Evolutionary conservation across 2,329 filamentous ascomycete species (phyloP).

Genomic region (Cytospora schulzeri): DNA sequence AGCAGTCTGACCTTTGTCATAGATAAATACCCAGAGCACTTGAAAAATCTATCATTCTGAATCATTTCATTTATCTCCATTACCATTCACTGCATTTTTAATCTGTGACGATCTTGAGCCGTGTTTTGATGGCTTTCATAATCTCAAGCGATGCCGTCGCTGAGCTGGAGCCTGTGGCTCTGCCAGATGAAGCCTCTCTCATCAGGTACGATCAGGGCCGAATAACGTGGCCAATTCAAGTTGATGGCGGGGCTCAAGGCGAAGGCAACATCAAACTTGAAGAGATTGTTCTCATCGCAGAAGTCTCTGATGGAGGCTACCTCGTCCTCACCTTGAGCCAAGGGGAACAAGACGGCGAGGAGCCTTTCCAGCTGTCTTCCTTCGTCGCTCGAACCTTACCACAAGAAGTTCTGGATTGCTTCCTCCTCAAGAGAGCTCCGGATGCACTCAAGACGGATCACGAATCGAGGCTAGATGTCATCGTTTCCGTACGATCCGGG

Average conservation of each 20-base stretch:
- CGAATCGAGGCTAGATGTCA: slow-evolving; percentile 54
- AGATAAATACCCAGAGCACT: neutral
- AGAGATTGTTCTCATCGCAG: slow-evolving; percentile 37
- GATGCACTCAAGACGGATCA: slow-evolving; percentile 31
- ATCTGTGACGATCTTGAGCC: neutral
- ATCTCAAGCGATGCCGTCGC: slow-evolving; percentile 19
- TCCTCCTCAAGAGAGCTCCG: slow-evolving; percentile 44
- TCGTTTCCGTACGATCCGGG: slow-evolving; percentile 70
- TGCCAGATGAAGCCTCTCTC: slow-evolving; percentile 20
- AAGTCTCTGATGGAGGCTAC: slow-evolving; percentile 29
- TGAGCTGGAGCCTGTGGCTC: slow-evolving; percentile 14
- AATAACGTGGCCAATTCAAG: slow-evolving; percentile 8
- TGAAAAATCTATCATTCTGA: neutral
- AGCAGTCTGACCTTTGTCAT: neutral
- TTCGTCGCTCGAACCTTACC: slow-evolving; percentile 40
- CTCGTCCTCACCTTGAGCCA: slow-evolving; percentile 45
- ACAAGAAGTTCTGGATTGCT: slow-evolving; percentile 39
- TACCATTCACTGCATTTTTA: neutral
- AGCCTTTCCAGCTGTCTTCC: slow-evolving; percentile 35
- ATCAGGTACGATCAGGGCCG: slow-evolving; percentile 7
- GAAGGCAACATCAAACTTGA: slow-evolving; percentile 32
- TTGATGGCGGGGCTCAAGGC: neutral
- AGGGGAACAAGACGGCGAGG: slow-evolving; percentile 32
- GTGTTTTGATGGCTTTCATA: slow-evolving; percentile 8
- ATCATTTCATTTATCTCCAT: neutral